These are phyloP conservation scores for Fusarium drepaniforme DNA, from an alignment of 2,329 filamentous ascomycete species.

Conservation along the genomic window DNA sequence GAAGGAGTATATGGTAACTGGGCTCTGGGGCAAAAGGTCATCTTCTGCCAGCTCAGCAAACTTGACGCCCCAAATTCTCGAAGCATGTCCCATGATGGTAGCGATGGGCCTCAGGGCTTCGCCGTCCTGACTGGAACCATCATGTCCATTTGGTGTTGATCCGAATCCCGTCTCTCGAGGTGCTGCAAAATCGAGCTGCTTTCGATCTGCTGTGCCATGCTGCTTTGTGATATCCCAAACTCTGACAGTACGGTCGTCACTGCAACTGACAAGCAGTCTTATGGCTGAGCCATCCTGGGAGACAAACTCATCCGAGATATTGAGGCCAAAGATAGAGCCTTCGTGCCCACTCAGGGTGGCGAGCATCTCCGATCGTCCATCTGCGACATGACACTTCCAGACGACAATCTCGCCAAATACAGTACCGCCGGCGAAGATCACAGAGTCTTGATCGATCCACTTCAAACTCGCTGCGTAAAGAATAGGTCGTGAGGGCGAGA, in stretches of 20 bases:
- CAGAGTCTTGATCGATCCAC: constrained; percentile 67
- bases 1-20: constrained; percentile 76
- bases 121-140: constrained; percentile 12
- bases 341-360: constrained; percentile 78
- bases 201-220: constrained; percentile 2
- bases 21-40: constrained; percentile 14
- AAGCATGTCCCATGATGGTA: constrained; percentile 85
- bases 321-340: constrained; percentile 92
- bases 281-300: constrained; percentile 53
- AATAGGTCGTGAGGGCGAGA: constrained; percentile 81
- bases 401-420: constrained; percentile 95
- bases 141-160: constrained; percentile 41
- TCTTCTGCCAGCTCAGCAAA: constrained; percentile 63
- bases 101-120: constrained; percentile 64
- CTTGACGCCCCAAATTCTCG: constrained; percentile 88
- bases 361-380: constrained; percentile 54
- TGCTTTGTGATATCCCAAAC: constrained; percentile 85
- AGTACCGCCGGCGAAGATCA: constrained; percentile 89
- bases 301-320: constrained; percentile 72
- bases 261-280: constrained; percentile 88
- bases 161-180: constrained; percentile 75
- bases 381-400: constrained; percentile 76
- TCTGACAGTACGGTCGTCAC: constrained; percentile 90
- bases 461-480: constrained; percentile 86
- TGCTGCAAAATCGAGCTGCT: constrained; percentile 42